Base-by-base conservation (phyloP, 2,329 filamentous ascomycete species). In the Nakataea oryzae region DNA sequence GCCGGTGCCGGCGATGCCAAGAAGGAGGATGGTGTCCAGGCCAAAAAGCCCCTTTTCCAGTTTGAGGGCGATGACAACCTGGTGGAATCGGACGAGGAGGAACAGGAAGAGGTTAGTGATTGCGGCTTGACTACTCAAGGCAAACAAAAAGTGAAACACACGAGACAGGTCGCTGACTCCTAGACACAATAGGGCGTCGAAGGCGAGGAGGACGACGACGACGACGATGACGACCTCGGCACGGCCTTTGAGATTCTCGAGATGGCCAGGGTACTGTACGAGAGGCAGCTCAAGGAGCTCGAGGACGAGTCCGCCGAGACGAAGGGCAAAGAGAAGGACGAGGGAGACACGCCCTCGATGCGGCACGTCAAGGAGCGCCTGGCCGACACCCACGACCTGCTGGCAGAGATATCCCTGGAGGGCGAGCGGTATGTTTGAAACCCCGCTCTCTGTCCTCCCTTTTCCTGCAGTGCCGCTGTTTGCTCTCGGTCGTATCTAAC, bases 321-420 rank as follows among this genome's bases (percentile, higher is more conserved):
- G 13, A 56, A 76, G 67, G 74, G 72, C 54, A 80, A 81, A 63
- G 75, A 78, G 63, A 71, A 70, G 47, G 71, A 71, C 21, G 70
- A 75, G 47, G 72, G 72, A 27, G 76, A 80, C 61, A 74, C 74
- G 9, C 74, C 76, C 54, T 68, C 72, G 2, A 66, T 79, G 56
- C 76, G 81, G 66, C 85, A 89, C 64, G 80, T 93, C 70, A 93
- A 92, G 74, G 91, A 96, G 74, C 86, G 91, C 62, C 83, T 97
- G 41, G 91, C 91, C 64, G 95, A 99, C 71, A 96, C 91, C 11
- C 91, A 97, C 73, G 93, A 97, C 72, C 83, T 96, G 62, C 89
- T 97, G 65, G 90, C 93, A 12, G 95, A 99, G 75, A 97, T 99
- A 65, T 96, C 90, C n/a, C 81, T 99, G 30, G 95, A 99, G 77